These are phyloP conservation scores for Beverwykella pulmonaria DNA, from an alignment of 495 filamentous ascomycete genomes.

Conservation along the genomic window DNA sequence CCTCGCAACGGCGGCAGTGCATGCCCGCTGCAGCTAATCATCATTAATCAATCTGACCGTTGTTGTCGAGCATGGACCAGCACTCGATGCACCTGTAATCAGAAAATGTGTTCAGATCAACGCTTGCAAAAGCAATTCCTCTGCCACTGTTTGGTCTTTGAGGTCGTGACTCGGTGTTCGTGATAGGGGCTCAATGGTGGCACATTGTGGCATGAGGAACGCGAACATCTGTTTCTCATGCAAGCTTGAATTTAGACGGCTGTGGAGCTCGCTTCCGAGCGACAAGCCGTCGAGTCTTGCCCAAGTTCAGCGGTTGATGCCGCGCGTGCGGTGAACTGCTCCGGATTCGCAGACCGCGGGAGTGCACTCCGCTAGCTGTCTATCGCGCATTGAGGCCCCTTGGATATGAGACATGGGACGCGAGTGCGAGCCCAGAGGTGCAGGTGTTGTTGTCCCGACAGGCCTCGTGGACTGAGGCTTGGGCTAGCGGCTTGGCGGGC, in stretches of 20 bases:
- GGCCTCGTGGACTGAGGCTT: constrained; percentile 3
- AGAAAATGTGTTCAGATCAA: not conserved
- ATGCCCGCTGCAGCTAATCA: not conserved
- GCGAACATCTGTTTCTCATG: not conserved
- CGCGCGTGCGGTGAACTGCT: no score
- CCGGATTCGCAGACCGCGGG: no score
- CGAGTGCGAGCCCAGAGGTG: not conserved
- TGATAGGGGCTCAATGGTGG: not conserved
- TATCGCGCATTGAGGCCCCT: no score
- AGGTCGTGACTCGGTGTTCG: not conserved
- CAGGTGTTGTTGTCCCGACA: not conserved
- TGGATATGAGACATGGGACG: no score
- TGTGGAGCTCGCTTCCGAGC: no score
- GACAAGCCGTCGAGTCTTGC: no score
- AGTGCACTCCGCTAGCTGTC: no score
- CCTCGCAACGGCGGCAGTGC: not conserved
- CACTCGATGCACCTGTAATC: not conserved
- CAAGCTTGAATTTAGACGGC: no score
- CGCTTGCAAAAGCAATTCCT: not conserved
- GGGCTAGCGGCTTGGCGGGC: not conserved
- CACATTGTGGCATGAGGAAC: not conserved
- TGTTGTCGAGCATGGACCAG: not conserved
- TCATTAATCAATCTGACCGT: not conserved
- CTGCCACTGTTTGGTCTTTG: not conserved
- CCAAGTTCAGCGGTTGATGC: no score